A percentile compares a stretch with the other conserved stretches of the same genome.
phyloP scores from a whole-genome alignment of 2,329 filamentous ascomycete species.

The Pestalotiopsis sp. region DNA sequence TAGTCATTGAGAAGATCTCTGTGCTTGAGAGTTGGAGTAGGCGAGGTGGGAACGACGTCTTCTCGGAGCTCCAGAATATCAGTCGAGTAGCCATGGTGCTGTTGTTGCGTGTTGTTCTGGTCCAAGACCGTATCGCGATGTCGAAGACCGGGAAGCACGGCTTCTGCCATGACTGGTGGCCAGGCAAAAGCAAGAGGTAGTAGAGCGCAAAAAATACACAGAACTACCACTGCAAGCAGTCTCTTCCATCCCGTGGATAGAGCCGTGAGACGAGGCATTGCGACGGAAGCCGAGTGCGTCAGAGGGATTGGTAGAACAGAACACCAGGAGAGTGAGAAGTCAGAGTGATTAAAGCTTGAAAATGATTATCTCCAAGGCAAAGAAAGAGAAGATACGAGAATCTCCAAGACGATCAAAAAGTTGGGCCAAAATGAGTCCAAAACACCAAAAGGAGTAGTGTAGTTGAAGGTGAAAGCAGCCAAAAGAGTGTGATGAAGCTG shows the following conservation, averaged over 20 bases:
- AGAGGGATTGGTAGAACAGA: background rate
- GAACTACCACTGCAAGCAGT: conserved; percentile 19
- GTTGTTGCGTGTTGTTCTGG: too few relatives aligned
- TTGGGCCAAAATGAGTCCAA: conserved; percentile 32
- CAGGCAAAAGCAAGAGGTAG: conserved; percentile 16
- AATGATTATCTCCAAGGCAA: conserved; percentile 14
- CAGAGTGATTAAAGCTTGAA: conserved; percentile 16
- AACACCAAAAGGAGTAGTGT: conserved; percentile 30
- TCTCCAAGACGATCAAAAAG: conserved; percentile 23
- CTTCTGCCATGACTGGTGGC: background rate
- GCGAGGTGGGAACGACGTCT: background rate
- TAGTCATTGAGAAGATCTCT: background rate
- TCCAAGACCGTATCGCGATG: background rate
- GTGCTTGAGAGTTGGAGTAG: conserved; percentile 1
- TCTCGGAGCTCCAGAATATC: background rate
- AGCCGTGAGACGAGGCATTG: conserved; percentile 5
- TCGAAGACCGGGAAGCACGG: background rate
- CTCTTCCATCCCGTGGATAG: conserved; percentile 21
- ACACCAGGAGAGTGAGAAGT: background rate
- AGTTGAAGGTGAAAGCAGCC: conserved; percentile 16
- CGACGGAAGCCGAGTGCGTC: background rate
- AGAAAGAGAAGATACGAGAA: conserved; percentile 6
- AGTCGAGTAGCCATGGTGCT: background rate
- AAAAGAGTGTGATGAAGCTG: conserved; percentile 21
- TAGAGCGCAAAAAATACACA: conserved; percentile 23